Conservation (phyloP, 352 stramenopile genomes). For the Globisporangium canariense region DNA sequence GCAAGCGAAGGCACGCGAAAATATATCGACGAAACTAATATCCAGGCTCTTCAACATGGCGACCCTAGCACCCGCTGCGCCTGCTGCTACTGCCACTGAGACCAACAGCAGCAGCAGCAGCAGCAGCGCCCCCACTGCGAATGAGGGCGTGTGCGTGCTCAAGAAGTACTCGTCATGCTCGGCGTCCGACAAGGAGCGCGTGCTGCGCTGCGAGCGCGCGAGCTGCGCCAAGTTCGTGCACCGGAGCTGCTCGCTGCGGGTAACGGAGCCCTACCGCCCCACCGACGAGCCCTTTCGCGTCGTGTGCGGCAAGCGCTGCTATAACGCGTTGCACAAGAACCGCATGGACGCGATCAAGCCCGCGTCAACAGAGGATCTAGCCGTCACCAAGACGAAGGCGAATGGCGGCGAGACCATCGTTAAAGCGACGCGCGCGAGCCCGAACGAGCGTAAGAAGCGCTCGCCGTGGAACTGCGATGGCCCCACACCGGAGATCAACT, state of each 20-base stretch:
- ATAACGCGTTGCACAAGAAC: conserved; percentile 14
- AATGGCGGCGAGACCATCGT: too few species aligned
- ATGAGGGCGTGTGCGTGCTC: conserved; percentile 10
- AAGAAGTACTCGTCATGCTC: conserved; percentile 19
- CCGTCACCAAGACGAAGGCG: background rate
- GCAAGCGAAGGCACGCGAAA: background rate
- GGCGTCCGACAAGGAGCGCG: conserved; percentile 4
- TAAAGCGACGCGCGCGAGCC: background rate
- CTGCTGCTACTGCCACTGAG: background rate
- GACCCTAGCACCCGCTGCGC: background rate
- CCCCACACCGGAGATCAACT: conserved; percentile 13
- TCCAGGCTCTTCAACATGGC: background rate
- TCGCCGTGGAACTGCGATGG: conserved; percentile 19
- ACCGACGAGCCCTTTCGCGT: conserved; percentile 3
- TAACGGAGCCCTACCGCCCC: conserved; percentile 17
- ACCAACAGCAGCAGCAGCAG: background rate
- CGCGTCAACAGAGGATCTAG: too few species aligned
- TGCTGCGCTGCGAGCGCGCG: conserved; percentile 16
- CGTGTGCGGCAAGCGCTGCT: conserved; percentile 22
- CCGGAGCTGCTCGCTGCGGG: conserved; percentile 17
- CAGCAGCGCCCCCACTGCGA: too few species aligned
- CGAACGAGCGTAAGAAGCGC: conserved; percentile 19
- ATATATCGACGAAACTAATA: background rate
- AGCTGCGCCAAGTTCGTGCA: conserved; percentile 18
- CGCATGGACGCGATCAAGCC: background rate